Evolutionary conservation across 345 rosid species (phyloP), one percentile per base, ranked within the genome.

Genomic region (Moricandia arvensis): DNA sequence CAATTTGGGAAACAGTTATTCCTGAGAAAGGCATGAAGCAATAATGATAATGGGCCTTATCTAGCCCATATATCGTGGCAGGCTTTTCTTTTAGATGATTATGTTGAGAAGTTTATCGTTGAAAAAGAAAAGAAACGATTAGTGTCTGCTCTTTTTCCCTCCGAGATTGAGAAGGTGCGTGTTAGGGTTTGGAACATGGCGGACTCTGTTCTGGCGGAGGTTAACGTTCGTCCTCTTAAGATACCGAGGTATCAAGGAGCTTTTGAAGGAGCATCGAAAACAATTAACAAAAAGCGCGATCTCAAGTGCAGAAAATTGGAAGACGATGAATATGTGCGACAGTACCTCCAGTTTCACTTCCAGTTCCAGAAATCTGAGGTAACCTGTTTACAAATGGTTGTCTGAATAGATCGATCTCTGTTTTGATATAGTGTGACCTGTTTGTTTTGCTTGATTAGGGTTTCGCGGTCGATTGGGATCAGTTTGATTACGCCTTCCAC

Each of bases 281-380:
- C 65, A 0, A n/a, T 35, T 3, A 21, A 7, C 3, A 59, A 16
- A 29, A 4, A 43, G 1, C 16, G 59, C 43, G 43, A 5, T 8
- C 75, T 59, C 58, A 34, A 13, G 57, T 1, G 0, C 4, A 27
- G 59, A 16, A 4, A 43, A 0, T 4, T 12, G 41, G 41, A 41
- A 6, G 65, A 59, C 12, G 74, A 70, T 43, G 74, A 70, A 59
- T 70, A 70, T 6, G 3, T 70, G 10, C 66, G 66, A 2, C 66
- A 70, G 12, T 57, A 35, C 49, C 1, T 37, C 7, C 8, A 35
- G 53, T 69, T 31, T 55, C 18, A 69, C 63, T 69, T 35, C 9
- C 35, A 69, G n/a, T 55, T 12, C 63, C 3, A 69, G 2, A 69
- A 37, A 69, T 34, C 73, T 4, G 9, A 69, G 63, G 73, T 21